Base-by-base conservation (phyloP, 805 yeast species). In the Ogataea nakhonphanomensis region DNA sequence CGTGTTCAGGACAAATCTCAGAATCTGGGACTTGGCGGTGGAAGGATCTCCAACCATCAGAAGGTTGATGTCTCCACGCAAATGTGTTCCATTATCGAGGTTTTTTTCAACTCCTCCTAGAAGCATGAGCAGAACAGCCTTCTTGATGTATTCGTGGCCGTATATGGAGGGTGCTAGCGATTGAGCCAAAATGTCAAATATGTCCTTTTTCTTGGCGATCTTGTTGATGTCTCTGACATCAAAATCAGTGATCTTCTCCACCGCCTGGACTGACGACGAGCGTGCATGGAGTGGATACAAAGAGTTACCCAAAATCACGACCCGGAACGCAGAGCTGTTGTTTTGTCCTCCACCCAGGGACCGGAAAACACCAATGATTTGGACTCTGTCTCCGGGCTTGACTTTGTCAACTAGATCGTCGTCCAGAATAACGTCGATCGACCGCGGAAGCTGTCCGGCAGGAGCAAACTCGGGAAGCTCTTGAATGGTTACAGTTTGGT, bases 31-130 rank as follows among this genome's bases (percentile, higher is more conserved):
- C 64, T 93, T 93, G 20, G 99, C 98, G 12, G 99, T 93, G 7
- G 97, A 88, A 10, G 99, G 99, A 63, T 93, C 99, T 67, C 99
- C 99, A 28, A 93, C 97, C 95, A 93, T 85, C 37, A 93, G 71
- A 40, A 93, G 73, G 59, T 93, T 93, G 61, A 93, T 91, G 66
- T 93, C 99, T 69, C 99, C 99, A 73, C 99, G 84, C 57, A 93
- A 79, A 66, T 93, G 98, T 4, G 97, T 84, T 7, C 99, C 99
- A 56, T 91, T 91, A 32, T 81, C 91, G 54, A 93, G 70, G 62
- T 91, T 91, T 65, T 91, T 91, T 56, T 93, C 97, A 27, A 82
- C 81, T 59, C 99, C 99, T 37, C 98, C 97, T 42, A 93, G 67
- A 40, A 93, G 69, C 95, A 89, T 86, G 43, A 93, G 71, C 38